Evolutionary conservation across 805 yeast genomes (phyloP), one percentile per base, ranked within the genome.

Genomic region (Candida adriatica): DNA sequence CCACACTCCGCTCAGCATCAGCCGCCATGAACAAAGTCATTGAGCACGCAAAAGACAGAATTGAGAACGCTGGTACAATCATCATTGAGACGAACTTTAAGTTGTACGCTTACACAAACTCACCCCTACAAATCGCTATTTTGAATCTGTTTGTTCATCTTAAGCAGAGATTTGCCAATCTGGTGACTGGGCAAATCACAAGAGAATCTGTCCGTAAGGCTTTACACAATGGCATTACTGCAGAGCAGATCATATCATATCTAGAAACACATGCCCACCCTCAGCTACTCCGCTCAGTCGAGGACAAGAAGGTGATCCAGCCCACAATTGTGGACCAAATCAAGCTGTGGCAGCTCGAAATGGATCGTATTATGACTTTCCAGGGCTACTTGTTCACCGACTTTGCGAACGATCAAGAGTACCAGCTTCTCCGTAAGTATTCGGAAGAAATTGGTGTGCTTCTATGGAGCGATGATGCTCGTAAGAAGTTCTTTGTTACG

Each of bases 281-380:
- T 3, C 95, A 87, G 53, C 82, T 90, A 92, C 62, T 75, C 34
- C 67, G 79, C 30, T 51, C 73, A 24, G 92, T 90, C 0, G 85
- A 81, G 42, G 86, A 77, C 31, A 81, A 79, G 46, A 79, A 79
- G 51, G 53, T 75, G 31, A 55, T 83, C 6, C 97, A 97, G 4
- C 95, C 97, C 1, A 92, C 95, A 0, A 95, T 92, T n/a, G 83
- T 85, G 1, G 99, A 92, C 58, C 99, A 92, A 55, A 84, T 92
- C 46, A 79, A 78, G 52, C 66, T 92, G 32, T 92, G 99, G 99
- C 97, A 92, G 61, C 64, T 92, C 38, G 99, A 92, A 54, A 59
- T 88, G 61, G 97, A 92, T 55, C 73, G 99, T 58, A 84, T 92
- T 42, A 78, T 82, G 45, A 73, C 92, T 1, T 82, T 75, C 30